These are phyloP conservation scores for Amanita pallidorosea DNA, from an alignment of 768 basidiomycete genomes.

Conservation along the genomic window DNA sequence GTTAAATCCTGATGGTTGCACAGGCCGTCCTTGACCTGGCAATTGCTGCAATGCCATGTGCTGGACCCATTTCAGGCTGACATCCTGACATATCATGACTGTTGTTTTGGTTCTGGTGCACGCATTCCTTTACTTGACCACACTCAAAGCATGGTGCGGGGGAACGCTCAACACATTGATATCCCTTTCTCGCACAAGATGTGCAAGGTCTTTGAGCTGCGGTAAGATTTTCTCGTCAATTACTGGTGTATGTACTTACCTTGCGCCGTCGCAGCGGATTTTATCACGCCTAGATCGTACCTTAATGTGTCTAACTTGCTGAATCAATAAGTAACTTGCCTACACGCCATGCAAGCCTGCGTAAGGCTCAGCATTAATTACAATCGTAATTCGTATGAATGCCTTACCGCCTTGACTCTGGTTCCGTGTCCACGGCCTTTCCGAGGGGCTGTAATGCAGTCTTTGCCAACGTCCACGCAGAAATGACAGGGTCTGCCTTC, in stretches of 20 bases:
- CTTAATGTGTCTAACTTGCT: conserved; percentile 6
- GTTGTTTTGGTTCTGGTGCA: conserved; percentile 28
- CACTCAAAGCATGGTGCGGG: conserved; percentile 33
- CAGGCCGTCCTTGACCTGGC: background rate
- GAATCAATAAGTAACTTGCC: conserved; percentile 23
- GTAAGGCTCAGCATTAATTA: conserved; percentile 8
- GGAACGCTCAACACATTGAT: conserved; percentile 39
- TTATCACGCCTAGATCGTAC: conserved; percentile 39
- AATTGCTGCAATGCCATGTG: background rate
- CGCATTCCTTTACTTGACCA: conserved; percentile 34
- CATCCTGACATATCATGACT: background rate
- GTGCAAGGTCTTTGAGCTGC: conserved; percentile 31
- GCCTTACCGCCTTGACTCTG: conserved; percentile 47
- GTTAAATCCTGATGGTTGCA: conserved; percentile 1
- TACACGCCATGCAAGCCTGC: conserved; percentile 53
- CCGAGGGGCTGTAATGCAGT: conserved; percentile 38
- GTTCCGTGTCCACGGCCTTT: conserved; percentile 50
- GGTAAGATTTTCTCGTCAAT: conserved; percentile 6
- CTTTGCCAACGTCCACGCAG: conserved; percentile 34
- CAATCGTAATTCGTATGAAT: conserved; percentile 6
- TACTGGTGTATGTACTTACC: conserved; percentile 21
- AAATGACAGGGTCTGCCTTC: conserved; percentile 45
- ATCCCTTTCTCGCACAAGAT: conserved; percentile 38
- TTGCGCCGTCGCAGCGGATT: conserved; percentile 47
- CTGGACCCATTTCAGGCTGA: background rate